Evolutionary conservation across 371 early-diverging fungal species (phyloP).

Genomic region (Circinella umbellata): DNA sequence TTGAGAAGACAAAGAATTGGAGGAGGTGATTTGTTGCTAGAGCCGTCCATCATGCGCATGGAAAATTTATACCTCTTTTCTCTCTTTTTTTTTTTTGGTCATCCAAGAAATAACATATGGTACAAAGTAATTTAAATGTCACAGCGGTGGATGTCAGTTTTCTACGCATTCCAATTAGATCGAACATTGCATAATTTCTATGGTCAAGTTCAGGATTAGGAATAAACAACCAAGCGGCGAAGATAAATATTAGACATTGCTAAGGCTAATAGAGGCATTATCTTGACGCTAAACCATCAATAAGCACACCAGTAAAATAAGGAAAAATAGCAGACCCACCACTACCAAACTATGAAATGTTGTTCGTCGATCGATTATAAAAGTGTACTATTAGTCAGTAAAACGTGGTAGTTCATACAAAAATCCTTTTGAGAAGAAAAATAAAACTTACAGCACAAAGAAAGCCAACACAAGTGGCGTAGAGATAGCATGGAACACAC

Average conservation of each 20-base stretch:
- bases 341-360: constrained; percentile 17
- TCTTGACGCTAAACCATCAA: constrained; percentile 16
- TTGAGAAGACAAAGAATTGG: too few species aligned
- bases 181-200: neutral
- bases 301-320: constrained; percentile 24
- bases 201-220: constrained; percentile 11
- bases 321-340: constrained; percentile 33
- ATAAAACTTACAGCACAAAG: constrained; percentile 21
- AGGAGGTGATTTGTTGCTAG: too few species aligned
- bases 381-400: neutral
- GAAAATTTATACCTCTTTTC: too few species aligned
- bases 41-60: too few species aligned
- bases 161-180: too few species aligned
- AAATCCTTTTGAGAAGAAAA: neutral
- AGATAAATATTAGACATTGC: constrained; percentile 20
- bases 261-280: constrained; percentile 26
- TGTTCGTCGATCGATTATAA: neutral
- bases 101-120: too few species aligned
- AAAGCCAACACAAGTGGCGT: constrained; percentile 29
- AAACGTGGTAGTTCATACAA: neutral
- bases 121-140: too few species aligned
- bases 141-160: too few species aligned
- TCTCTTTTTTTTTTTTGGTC: too few species aligned
- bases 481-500: constrained; percentile 20
- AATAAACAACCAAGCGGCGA: constrained; percentile 27